phyloP scores from a whole-genome alignment of 1,284 basidiomycete genomes.

The Moniliella sp. region DNA sequence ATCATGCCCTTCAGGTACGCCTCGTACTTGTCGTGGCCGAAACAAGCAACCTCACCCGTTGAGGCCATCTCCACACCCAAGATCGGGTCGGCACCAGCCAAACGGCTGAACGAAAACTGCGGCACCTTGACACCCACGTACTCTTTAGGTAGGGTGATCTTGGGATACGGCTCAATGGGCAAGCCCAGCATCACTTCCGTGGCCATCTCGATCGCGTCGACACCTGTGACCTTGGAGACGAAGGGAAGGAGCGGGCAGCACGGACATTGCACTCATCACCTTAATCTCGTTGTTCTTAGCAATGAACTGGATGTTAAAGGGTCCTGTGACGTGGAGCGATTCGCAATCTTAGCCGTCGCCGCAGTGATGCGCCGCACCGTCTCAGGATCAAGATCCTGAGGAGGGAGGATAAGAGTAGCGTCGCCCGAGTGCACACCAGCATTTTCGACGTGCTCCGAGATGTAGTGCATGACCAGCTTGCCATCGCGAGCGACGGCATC shows the following conservation, averaged over 20 bases:
- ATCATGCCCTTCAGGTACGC: conserved; percentile 91
- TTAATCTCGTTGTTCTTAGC: conserved; percentile 99
- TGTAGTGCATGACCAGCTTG: conserved; percentile 95
- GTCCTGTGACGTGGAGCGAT: conserved; percentile 80
- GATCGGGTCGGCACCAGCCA: conserved; percentile 87
- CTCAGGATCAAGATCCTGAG: conserved; percentile 86
- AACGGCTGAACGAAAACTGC: conserved; percentile 85
- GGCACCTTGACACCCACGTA: conserved; percentile 97
- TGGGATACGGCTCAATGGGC: conserved; percentile 72
- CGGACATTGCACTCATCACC: conserved; percentile 98
- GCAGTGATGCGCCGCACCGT: conserved; percentile 87
- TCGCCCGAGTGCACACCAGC: conserved; percentile 94
- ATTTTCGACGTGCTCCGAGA: conserved; percentile 98
- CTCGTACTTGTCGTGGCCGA: conserved; percentile 90
- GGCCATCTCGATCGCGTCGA: conserved; percentile 92
- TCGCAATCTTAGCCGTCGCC: conserved; percentile 93
- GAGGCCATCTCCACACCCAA: conserved; percentile 99
- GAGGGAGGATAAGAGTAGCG: conserved; percentile 87
- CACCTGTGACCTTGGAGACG: conserved; percentile 88
- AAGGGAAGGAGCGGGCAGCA: conserved; percentile 96
- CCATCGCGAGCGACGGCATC: conserved; percentile 90
- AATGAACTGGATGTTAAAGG: conserved; percentile 98
- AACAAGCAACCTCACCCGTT: conserved; percentile 97
- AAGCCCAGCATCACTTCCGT: conserved; percentile 91
- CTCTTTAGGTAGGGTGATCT: conserved; percentile 59